Evolutionary conservation across 2,329 filamentous ascomycete species (phyloP).

Genomic region (Botrytis paeoniae): DNA sequence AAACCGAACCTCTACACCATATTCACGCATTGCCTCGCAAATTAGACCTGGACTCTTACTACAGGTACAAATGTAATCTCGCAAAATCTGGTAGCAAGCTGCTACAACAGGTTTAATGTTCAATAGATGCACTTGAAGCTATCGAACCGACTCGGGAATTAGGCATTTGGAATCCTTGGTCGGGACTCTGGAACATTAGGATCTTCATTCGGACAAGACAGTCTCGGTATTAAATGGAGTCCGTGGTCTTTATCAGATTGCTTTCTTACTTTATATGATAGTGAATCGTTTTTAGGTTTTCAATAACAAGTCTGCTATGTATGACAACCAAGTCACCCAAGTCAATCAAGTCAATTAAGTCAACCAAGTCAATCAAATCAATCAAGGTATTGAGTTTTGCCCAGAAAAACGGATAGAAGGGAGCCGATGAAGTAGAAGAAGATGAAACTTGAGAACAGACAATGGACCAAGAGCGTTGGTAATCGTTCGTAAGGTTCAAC

Average conservation of each 20-base stretch:
- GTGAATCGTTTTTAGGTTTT: background rate
- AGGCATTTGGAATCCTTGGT: background rate
- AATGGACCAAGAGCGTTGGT: background rate
- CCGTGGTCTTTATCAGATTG: background rate
- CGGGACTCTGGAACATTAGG: background rate
- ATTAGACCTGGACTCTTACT: background rate
- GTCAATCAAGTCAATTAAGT: background rate
- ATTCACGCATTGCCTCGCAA: background rate
- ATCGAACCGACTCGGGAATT: background rate
- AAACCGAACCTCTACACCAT: background rate
- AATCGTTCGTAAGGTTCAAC: conserved; percentile 3
- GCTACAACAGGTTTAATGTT: background rate
- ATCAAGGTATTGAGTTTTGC: background rate
- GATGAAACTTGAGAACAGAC: conserved; percentile 17
- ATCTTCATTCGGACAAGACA: background rate
- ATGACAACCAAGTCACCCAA: background rate
- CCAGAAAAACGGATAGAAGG: background rate
- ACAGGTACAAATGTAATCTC: background rate
- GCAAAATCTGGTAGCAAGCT: background rate
- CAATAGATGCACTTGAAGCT: background rate
- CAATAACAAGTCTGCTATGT: background rate
- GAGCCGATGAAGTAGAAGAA: background rate
- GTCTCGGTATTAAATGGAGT: background rate
- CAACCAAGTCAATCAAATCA: background rate
- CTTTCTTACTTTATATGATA: background rate